phyloP scores from a whole-genome alignment of 2,329 filamentous ascomycete genomes.

The Fusarium protoensiforme region DNA sequence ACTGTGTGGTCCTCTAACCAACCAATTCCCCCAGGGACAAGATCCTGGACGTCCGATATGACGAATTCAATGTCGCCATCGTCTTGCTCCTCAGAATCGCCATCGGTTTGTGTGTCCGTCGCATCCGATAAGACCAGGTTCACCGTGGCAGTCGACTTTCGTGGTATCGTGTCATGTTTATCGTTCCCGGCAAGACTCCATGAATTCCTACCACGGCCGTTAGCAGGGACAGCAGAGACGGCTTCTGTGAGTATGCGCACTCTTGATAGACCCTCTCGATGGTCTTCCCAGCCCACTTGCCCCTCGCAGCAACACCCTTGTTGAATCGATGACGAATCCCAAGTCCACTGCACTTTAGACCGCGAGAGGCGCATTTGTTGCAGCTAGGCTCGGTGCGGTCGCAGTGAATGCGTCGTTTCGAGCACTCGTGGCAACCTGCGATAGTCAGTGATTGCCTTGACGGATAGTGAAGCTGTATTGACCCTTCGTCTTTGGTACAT shows the following conservation, averaged over 20 bases:
- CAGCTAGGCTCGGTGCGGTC: constrained; percentile 37
- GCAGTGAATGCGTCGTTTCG: constrained; percentile 39
- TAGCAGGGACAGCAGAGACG: neutral
- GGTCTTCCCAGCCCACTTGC: constrained; percentile 42
- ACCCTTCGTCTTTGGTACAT: constrained; percentile 42
- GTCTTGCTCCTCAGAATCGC: neutral
- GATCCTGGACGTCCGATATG: neutral
- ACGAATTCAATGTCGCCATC: neutral
- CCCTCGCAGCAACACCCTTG: constrained; percentile 39
- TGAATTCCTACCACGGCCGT: constrained; percentile 3
- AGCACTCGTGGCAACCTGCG: constrained; percentile 40
- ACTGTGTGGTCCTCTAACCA: neutral
- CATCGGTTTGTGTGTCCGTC: neutral
- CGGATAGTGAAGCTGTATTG: neutral
- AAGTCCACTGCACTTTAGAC: constrained; percentile 37
- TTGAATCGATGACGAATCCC: constrained; percentile 42
- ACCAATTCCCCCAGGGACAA: rapidly evolving
- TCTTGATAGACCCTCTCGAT: constrained; percentile 38
- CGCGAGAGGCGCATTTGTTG: constrained; percentile 34
- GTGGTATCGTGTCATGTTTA: neutral
- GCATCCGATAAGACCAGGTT: neutral
- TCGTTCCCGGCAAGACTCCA: neutral
- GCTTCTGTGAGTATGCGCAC: neutral
- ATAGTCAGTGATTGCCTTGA: rapidly evolving
- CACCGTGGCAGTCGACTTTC: neutral